Base-by-base conservation (phyloP, 257 asterid genomes). In the Nicotiana tomentosiformis region DNA sequence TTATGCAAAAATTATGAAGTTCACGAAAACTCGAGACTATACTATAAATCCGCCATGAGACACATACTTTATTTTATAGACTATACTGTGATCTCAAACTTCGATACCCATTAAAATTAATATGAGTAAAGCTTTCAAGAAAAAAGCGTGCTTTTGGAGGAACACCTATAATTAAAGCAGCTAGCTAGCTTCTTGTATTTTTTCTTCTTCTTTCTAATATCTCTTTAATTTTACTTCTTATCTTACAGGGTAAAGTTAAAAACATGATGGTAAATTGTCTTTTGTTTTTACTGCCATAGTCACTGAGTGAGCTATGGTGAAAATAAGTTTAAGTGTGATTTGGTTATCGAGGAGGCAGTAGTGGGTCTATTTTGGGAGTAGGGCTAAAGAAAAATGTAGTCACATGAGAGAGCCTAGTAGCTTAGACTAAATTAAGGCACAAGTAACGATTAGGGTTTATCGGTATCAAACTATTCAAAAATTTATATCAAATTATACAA, bases 341-440 rank as follows among this genome's bases (percentile, higher is more conserved):
- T 72, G 79, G 61, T 46, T 84, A 86, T 89, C 97, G 91, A 92
- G 97, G 89, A 86, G 68, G 72, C 82, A 33, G 20, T 84, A 82
- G 97, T 93, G 96, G 96, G 85, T 77, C 85, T 76, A 88, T 92
- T 90, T 93, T 83, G 96, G 97, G 95, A 93, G 85, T 81, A 81
- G 96, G 87, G 88, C 88, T 84, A 49, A 84, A 84, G 83, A 65
- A 82, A 84, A 55, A 85, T 62, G 72, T 16, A 49, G 85, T 82
- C 91, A 87, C 92, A 87, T 89, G 93, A 84, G 82, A 72, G 6
- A 12, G 60, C 2, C 18, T 10, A 37, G 56, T 37, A 18, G 46
- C 30, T 49, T 69, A 7, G 81, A 82, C 26, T 35, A 84, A n/a
- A 53, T 64, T 43, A 64, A 30, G 62, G 90, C 88, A 83, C 88